Evolutionary conservation across 441 rosid genomes (phyloP).

Genomic region (Omphalea diandra): DNA sequence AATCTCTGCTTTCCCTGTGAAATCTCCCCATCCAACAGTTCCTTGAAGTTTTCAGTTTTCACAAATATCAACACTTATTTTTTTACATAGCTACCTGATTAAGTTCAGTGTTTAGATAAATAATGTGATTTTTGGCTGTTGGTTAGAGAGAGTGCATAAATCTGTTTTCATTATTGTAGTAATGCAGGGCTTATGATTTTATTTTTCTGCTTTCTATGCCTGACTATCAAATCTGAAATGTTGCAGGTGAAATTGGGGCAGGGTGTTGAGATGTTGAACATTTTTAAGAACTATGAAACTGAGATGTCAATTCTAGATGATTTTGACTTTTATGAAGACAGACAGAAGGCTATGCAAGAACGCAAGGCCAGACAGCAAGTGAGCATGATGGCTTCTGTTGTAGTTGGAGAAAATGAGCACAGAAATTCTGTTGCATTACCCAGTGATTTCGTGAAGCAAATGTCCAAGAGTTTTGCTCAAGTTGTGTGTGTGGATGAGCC

Average conservation of each 20-base stretch:
- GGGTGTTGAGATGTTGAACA: constrained; percentile 71
- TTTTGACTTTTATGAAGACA: constrained; percentile 66
- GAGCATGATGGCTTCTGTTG: constrained; percentile 18
- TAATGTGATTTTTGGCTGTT: background rate
- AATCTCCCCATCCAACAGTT: background rate
- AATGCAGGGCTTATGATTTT: background rate
- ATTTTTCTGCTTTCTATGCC: background rate
- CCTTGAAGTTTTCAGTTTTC: background rate
- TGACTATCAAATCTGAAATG: background rate
- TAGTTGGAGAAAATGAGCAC: constrained; percentile 49
- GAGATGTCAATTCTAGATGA: constrained; percentile 66
- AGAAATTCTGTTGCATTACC: constrained; percentile 27
- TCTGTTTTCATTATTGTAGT: background rate
- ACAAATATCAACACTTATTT: background rate
- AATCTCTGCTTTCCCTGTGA: background rate
- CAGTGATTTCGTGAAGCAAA: constrained; percentile 36
- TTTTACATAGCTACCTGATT: background rate
- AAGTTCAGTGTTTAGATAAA: background rate
- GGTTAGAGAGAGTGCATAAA: background rate
- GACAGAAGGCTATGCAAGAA: constrained; percentile 53
- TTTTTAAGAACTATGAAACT: constrained; percentile 60
- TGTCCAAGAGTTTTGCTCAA: constrained; percentile 48
- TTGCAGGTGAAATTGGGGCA: constrained; percentile 69
- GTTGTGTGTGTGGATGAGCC: constrained; percentile 39
- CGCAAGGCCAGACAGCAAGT: constrained; percentile 50